These are phyloP conservation scores for Penicillium sp. DNA, from an alignment of 2,329 filamentous ascomycete species.

Conservation along the genomic window DNA sequence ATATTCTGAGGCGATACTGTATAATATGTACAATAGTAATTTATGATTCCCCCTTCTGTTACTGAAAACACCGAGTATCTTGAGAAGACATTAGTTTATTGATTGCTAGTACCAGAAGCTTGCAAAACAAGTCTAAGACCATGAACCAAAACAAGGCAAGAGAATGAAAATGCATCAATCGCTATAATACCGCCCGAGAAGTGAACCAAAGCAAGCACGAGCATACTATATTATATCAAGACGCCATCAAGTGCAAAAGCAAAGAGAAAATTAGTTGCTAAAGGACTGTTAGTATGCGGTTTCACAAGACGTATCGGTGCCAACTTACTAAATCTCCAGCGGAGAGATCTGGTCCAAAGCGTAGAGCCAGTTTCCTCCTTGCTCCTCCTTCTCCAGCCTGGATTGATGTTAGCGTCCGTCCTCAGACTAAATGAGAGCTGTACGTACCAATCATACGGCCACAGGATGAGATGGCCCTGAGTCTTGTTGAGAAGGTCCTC, in stretches of 20 bases:
- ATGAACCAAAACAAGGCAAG: neutral
- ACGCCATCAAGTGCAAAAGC: constrained; percentile 17
- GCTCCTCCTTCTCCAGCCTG: constrained; percentile 82
- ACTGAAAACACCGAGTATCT: neutral
- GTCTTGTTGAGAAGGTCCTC: constrained; percentile 79
- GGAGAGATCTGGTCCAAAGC: constrained; percentile 95
- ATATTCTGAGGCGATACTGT: neutral
- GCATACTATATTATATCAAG: constrained; percentile 3
- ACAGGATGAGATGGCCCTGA: constrained; percentile 86
- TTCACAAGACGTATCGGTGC: neutral
- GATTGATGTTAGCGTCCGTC: constrained; percentile 12
- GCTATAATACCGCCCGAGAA: constrained; percentile 14
- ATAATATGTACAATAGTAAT: neutral
- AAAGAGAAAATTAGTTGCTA: constrained; percentile 32
- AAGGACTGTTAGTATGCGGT: constrained; percentile 19
- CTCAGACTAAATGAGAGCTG: neutral
- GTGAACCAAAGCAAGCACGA: neutral
- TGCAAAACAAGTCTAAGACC: neutral
- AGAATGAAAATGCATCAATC: constrained; percentile 15
- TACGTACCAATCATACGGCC: constrained; percentile 85
- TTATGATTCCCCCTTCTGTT: neutral
- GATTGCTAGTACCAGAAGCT: neutral
- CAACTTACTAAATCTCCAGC: constrained; percentile 78
- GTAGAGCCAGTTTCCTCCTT: constrained; percentile 94
- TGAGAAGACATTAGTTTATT: neutral